Evolutionary conservation across 192 early-diverging fungal genomes (phyloP).

Genomic region (Cetraspora pellucida): DNA sequence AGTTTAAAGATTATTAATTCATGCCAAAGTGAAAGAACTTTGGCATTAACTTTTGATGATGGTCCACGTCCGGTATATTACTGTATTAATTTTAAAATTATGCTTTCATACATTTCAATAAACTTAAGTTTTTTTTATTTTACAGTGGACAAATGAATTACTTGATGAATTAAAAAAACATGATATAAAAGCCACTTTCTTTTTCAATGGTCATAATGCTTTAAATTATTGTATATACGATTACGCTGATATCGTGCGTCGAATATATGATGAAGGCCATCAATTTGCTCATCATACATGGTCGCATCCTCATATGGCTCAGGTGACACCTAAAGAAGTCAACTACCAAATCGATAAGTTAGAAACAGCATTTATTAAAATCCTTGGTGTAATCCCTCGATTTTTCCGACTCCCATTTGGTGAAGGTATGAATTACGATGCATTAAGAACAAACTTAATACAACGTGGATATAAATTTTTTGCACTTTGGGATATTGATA

Average conservation of each 20-base stretch:
- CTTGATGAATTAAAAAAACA: constrained; percentile 54
- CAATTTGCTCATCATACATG: constrained; percentile 66
- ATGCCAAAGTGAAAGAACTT: not conserved
- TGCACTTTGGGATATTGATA: constrained; percentile 46
- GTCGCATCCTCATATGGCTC: constrained; percentile 55
- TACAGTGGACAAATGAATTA: constrained; percentile 48
- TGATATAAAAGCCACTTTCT: constrained; percentile 70
- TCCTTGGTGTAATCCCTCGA: constrained; percentile 54
- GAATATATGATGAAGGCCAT: constrained; percentile 47
- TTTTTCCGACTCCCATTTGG: constrained; percentile 68
- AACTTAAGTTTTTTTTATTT: no score
- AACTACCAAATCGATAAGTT: constrained; percentile 48
- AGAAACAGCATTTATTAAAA: constrained; percentile 50
- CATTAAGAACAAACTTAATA: constrained; percentile 29
- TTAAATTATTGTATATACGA: constrained; percentile 39
- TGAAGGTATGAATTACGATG: constrained; percentile 29
- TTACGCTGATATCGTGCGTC: constrained; percentile 50
- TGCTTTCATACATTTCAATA: no score
- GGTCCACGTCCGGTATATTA: not conserved
- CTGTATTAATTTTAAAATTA: not conserved
- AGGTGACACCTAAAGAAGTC: constrained; percentile 43
- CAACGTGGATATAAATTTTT: constrained; percentile 40
- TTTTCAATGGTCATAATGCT: constrained; percentile 60
- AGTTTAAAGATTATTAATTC: not conserved
- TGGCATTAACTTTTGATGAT: constrained; percentile 9